Evolutionary conservation across 352 stramenopile species (phyloP), one percentile per base, ranked within the genome.

Genomic region (Plasmopara viticola): DNA sequence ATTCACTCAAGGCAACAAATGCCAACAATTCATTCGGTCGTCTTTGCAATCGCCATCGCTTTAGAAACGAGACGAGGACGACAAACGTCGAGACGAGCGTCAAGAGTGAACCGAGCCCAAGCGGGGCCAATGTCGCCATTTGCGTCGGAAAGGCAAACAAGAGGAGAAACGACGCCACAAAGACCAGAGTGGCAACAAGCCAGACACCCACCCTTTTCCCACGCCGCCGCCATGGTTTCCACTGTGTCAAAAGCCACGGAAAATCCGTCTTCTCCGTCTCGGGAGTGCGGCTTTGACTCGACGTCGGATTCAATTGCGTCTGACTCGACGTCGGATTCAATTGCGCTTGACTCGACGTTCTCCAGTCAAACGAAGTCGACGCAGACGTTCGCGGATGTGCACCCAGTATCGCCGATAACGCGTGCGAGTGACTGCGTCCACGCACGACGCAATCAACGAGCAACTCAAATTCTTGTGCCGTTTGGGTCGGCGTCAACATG

Each of bases 21-120:
- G 82, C 74, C 25, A 89, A 57, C 17, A 87, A 61, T 15, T 87
- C 74, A 50, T 89, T 89, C 10, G 78, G 78, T 55, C 72, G 63
- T 45, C 74, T 60, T 45, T 64, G 58, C 20, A 66, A 57, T 17
- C 58, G 52, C 9, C 62, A 46, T 56, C 73, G 57, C 6, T 63
- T 56, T n/a, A 75, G 29, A 45, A 84, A 86, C 31, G 74, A 85
- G 0, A 74, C 60, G 8, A 86, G 49, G 17, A 86, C 72, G 31
- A 79, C 44, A 15, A 82, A 48, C 29, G 70, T 68, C 39, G 74
- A 72, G 6, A 78, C 12, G 4, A 86, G 68, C 61, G 70, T 86
- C 13, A 88, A 54, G 12, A 68, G 40, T 28, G 71, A 63, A 1
- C 78, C 78, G 2, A 83, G 44, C 3, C 80, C 71, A 2, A 78